A percentile compares a stretch with the other conserved stretches of the same genome.
These are phyloP conservation scores for Neltuma alba DNA, from an alignment of 306 rosid species.

Conservation along the genomic window DNA sequence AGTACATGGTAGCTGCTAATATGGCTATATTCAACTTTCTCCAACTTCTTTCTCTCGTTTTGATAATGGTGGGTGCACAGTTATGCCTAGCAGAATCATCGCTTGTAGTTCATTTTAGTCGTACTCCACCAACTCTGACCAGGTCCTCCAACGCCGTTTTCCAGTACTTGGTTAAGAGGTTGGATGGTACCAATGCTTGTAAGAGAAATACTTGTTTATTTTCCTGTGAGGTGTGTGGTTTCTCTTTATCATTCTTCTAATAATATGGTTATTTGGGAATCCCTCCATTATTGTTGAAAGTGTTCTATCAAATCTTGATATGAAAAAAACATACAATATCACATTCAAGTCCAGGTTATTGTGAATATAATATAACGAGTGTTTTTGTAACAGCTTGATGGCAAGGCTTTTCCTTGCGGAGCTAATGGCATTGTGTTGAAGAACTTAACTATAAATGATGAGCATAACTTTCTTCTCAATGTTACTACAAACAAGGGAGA, in stretches of 20 bases:
- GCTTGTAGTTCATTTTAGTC: slow-evolving; percentile 46
- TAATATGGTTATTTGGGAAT: neutral
- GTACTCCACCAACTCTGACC: slow-evolving; percentile 48
- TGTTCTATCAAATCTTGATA: neutral
- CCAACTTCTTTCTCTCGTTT: slow-evolving; percentile 26
- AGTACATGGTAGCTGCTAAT: slow-evolving; percentile 13
- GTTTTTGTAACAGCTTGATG: slow-evolving; percentile 57
- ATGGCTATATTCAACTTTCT: slow-evolving; percentile 41
- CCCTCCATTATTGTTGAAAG: neutral
- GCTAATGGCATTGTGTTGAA: slow-evolving; percentile 36
- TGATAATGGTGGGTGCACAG: slow-evolving; percentile 17
- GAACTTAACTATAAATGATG: slow-evolving; percentile 51
- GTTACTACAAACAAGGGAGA: slow-evolving; percentile 52
- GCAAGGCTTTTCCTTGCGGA: slow-evolving; percentile 47
- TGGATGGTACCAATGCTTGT: slow-evolving; percentile 64
- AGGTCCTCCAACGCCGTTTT: slow-evolving; percentile 58
- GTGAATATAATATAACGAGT: neutral
- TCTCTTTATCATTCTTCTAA: neutral
- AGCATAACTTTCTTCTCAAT: slow-evolving; percentile 53
- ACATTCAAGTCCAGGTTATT: neutral
- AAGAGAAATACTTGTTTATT: slow-evolving; percentile 46
- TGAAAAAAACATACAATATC: neutral
- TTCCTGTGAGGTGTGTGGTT: slow-evolving; percentile 48
- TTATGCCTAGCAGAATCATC: slow-evolving; percentile 12
- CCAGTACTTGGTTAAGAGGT: slow-evolving; percentile 41